Conservation (phyloP, 192 early-diverging fungal species). For the Backusella tuberculispora region DNA sequence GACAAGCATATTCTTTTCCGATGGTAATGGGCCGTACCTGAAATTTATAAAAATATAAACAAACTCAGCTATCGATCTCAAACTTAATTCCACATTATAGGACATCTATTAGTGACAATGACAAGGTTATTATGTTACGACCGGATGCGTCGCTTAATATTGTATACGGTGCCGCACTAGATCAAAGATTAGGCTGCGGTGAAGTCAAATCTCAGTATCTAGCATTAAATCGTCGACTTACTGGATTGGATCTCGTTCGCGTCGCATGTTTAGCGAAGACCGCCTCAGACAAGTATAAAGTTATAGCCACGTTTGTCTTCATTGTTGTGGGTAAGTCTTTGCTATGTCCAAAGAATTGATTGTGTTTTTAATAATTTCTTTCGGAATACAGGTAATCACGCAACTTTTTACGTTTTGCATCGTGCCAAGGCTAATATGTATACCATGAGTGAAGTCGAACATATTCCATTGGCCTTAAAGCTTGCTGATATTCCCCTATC, state of each 20-base stretch:
- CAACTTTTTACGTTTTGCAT: slow-evolving; percentile 19
- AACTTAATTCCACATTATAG: slow-evolving; percentile 23
- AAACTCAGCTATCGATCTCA: slow-evolving; percentile 12
- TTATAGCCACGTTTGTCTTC: neutral
- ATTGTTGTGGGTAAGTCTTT: slow-evolving; percentile 9
- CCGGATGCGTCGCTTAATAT: slow-evolving; percentile 21
- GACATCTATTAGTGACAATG: slow-evolving; percentile 23
- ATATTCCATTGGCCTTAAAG: slow-evolving; percentile 5
- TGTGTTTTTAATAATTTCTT: slow-evolving; percentile 8
- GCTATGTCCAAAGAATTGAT: slow-evolving; percentile 16
- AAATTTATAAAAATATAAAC: slow-evolving; percentile 19
- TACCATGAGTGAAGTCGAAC: slow-evolving; percentile 22
- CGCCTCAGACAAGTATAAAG: slow-evolving; percentile 7
- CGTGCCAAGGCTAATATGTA: slow-evolving; percentile 13
- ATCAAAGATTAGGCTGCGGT: neutral
- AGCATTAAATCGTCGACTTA: neutral
- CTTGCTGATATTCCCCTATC: slow-evolving; percentile 9
- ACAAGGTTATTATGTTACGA: slow-evolving; percentile 2
- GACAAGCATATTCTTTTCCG: slow-evolving; percentile 21
- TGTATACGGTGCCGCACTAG: slow-evolving; percentile 4
- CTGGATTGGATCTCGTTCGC: slow-evolving; percentile 3
- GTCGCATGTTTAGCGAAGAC: neutral
- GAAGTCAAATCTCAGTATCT: slow-evolving; percentile 21
- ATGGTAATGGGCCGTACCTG: slow-evolving; percentile 25
- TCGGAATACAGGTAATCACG: slow-evolving; percentile 21